phyloP scores from a whole-genome alignment of 176 grass and related monocot species.

The Triticum turgidum region DNA sequence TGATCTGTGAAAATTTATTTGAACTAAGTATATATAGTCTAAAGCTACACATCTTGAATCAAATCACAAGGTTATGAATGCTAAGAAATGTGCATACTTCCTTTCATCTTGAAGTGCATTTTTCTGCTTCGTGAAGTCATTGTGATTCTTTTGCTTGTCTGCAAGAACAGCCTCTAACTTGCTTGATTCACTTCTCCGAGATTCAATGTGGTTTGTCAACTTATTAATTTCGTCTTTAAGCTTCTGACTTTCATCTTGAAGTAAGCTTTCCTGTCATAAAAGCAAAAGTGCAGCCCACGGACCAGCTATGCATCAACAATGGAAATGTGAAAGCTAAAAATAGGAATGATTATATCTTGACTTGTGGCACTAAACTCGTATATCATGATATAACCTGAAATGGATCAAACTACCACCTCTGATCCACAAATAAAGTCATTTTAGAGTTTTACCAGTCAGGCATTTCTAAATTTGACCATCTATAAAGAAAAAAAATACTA shows the following conservation, averaged over 20 bases:
- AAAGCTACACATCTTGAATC: conserved; percentile 10
- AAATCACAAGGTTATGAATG: conserved; percentile 16
- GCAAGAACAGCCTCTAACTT: conserved; percentile 54
- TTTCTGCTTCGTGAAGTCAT: conserved; percentile 65
- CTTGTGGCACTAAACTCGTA: not conserved
- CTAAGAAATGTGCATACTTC: conserved; percentile 63
- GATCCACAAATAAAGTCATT: not conserved
- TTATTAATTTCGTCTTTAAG: conserved; percentile 70
- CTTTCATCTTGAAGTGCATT: conserved; percentile 87
- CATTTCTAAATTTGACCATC: not conserved
- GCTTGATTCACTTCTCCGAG: conserved; percentile 61
- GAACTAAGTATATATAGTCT: conserved; percentile 31
- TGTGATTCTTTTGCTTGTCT: conserved; percentile 63
- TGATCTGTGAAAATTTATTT: conserved; percentile 61
- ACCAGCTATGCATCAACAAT: conserved; percentile 1
- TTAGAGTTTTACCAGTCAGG: not conserved
- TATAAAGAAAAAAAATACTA: not conserved
- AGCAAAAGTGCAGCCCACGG: conserved; percentile 27
- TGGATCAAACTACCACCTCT: conserved; percentile 24
- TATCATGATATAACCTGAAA: conserved; percentile 9
- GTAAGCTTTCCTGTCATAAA: conserved; percentile 65
- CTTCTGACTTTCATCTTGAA: conserved; percentile 95
- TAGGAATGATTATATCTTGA: conserved; percentile 1
- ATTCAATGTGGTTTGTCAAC: conserved; percentile 58
- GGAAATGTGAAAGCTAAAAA: not conserved